Evolutionary conservation across 331 rosid genomes (phyloP).

Genomic region (Spiraea crenata): DNA sequence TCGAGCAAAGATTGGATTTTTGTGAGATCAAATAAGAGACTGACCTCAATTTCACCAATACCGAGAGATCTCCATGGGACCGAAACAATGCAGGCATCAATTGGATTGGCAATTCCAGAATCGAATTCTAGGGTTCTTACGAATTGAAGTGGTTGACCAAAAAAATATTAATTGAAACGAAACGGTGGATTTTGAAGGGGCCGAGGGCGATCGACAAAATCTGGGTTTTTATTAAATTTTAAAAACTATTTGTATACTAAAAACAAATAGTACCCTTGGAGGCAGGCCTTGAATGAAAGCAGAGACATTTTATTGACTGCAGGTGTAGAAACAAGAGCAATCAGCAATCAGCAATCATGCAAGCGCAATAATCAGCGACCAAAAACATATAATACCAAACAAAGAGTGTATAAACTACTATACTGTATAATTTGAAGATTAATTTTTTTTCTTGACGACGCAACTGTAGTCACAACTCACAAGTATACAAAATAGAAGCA

Average conservation of each 20-base stretch:
- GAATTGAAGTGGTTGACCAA: neutral
- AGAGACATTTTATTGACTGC: neutral
- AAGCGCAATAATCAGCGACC: too few relatives aligned
- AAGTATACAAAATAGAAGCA: too few relatives aligned
- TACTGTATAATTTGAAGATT: too few relatives aligned
- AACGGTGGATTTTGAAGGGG: constrained; percentile 13
- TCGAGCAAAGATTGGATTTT: neutral
- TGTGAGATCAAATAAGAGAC: neutral
- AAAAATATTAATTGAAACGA: neutral
- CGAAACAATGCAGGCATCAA: constrained; percentile 22
- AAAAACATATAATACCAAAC: neutral
- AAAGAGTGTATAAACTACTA: neutral
- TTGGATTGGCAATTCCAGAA: neutral
- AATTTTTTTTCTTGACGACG: too few relatives aligned
- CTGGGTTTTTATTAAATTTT: neutral
- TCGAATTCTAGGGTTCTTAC: constrained; percentile 3
- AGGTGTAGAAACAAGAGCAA: neutral
- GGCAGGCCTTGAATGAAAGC: neutral
- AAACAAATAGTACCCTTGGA: neutral
- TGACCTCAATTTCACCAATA: constrained; percentile 24
- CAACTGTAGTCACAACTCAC: too few relatives aligned
- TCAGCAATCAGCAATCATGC: neutral
- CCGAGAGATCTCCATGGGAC: constrained; percentile 16
- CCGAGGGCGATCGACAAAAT: neutral
- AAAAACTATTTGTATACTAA: neutral